Percentiles rank a stretch among this genome's conserved stretches.
Conservation (phyloP, 164 flowering plant species). For the Berberis thunbergii region DNA sequence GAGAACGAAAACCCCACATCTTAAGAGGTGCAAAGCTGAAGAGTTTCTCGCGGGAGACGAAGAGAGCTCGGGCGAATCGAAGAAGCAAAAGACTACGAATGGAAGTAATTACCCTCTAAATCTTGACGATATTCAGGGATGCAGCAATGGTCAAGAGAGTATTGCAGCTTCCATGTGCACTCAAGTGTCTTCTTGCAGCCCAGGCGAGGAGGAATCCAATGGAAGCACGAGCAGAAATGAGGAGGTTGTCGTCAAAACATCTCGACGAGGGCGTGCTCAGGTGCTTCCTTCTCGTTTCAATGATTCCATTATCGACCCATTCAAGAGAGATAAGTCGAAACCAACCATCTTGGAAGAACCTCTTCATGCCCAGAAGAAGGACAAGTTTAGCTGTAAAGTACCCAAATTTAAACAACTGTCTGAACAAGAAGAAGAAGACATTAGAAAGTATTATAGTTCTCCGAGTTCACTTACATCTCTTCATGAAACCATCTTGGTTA, state of each 20-base stretch:
- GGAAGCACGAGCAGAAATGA: not conserved
- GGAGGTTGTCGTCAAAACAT: slow-evolving; percentile 12
- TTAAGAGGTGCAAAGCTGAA: no score
- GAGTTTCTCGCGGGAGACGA: no score
- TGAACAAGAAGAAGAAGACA: not conserved
- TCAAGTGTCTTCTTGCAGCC: not conserved
- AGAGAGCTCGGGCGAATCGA: no score
- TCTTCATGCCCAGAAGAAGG: slow-evolving; percentile 12
- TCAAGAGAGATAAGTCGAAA: slow-evolving; percentile 23
- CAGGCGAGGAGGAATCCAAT: not conserved
- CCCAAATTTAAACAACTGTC: slow-evolving; percentile 8
- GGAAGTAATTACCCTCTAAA: no score
- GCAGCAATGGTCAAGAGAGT: no score
- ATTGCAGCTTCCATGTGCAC: no score
- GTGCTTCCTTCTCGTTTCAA: slow-evolving; percentile 45
- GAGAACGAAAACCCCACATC: no score
- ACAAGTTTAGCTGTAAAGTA: slow-evolving; percentile 20
- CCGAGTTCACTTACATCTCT: not conserved
- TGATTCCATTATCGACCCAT: slow-evolving; percentile 33
- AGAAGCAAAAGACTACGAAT: no score
- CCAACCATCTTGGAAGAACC: slow-evolving; percentile 17
- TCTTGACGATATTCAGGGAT: no score
- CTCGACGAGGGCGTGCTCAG: slow-evolving; percentile 41
- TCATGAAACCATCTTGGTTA: slow-evolving; percentile 9
- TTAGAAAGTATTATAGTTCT: not conserved